Conservation (phyloP, 768 basidiomycete genomes). For the Naganishia onofrii region DNA sequence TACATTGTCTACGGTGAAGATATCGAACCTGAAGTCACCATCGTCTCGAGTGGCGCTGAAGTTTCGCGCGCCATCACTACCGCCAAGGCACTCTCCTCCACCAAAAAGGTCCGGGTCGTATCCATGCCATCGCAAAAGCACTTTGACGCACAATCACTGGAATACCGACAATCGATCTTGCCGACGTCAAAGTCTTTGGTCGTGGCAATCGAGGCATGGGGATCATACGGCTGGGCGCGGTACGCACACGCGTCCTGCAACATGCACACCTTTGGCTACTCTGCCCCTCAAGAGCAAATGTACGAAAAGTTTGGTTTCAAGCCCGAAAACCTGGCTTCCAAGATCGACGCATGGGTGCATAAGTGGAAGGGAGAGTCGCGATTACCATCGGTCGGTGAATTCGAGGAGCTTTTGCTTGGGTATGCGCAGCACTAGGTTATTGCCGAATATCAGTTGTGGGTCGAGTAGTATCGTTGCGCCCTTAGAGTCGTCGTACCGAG, state of each 20-base stretch:
- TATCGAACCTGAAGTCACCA: slow-evolving; percentile 39
- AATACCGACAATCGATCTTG: slow-evolving; percentile 39
- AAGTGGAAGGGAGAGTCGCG: slow-evolving; percentile 27
- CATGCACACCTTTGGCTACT: slow-evolving; percentile 50
- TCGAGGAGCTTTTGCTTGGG: slow-evolving; percentile 43
- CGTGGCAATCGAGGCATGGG: slow-evolving; percentile 50
- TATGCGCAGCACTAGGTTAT: slow-evolving; percentile 20
- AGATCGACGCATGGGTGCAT: slow-evolving; percentile 36
- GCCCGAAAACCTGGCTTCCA: slow-evolving; percentile 41
- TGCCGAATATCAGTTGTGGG: neutral
- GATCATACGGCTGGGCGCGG: slow-evolving; percentile 47
- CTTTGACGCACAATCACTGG: slow-evolving; percentile 43
- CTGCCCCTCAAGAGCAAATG: slow-evolving; percentile 43
- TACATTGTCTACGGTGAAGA: slow-evolving; percentile 43
- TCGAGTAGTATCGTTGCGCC: neutral
- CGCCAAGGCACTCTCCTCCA: slow-evolving; percentile 38
- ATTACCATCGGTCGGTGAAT: slow-evolving; percentile 42
- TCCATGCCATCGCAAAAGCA: slow-evolving; percentile 46
- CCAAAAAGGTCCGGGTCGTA: slow-evolving; percentile 43
- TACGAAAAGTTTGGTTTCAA: slow-evolving; percentile 51
- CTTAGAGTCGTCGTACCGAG: neutral
- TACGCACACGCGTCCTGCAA: slow-evolving; percentile 50
- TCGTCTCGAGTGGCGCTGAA: slow-evolving; percentile 48
- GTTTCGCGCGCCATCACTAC: slow-evolving; percentile 43
- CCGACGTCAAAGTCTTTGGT: slow-evolving; percentile 39